Percentiles rank a stretch among this genome's conserved stretches.
These are phyloP conservation scores for Malus fusca DNA, from an alignment of 306 rosid species.

Conservation along the genomic window DNA sequence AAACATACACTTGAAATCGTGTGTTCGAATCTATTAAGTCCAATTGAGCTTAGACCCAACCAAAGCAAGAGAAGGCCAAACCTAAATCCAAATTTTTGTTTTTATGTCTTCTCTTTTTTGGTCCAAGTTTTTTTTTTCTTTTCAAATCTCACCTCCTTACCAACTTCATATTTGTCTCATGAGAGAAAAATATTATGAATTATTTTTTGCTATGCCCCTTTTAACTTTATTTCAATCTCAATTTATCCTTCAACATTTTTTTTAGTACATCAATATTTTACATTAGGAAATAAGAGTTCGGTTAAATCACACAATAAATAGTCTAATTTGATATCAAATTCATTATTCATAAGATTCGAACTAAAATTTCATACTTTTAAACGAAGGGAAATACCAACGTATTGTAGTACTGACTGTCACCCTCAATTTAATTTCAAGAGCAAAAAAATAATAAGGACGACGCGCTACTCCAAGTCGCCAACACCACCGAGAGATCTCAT, in stretches of 20 bases:
- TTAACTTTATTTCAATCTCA: too few relatives aligned
- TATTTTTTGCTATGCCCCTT: too few relatives aligned
- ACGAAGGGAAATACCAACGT: too few relatives aligned
- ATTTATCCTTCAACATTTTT: too few relatives aligned
- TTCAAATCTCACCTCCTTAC: background rate
- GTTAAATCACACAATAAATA: accelerated
- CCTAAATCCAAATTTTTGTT: background rate
- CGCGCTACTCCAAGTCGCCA: slow-evolving; percentile 10
- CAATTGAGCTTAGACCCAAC: background rate
- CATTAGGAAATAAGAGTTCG: accelerated
- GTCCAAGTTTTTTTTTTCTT: background rate
- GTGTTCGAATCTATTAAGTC: too few relatives aligned
- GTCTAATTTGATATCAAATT: too few relatives aligned
- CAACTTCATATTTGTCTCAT: background rate
- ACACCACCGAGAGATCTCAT: background rate
- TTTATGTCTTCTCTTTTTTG: background rate
- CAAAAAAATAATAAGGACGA: background rate
- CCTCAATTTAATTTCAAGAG: background rate
- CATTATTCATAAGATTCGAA: too few relatives aligned
- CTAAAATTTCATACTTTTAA: accelerated
- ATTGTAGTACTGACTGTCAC: too few relatives aligned
- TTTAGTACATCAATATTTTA: too few relatives aligned
- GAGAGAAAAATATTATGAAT: too few relatives aligned
- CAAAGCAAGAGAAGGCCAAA: background rate
- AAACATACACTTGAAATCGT: too few relatives aligned